Conservation (phyloP, 116 monocot species). For the Dioscorea cayenensis region DNA sequence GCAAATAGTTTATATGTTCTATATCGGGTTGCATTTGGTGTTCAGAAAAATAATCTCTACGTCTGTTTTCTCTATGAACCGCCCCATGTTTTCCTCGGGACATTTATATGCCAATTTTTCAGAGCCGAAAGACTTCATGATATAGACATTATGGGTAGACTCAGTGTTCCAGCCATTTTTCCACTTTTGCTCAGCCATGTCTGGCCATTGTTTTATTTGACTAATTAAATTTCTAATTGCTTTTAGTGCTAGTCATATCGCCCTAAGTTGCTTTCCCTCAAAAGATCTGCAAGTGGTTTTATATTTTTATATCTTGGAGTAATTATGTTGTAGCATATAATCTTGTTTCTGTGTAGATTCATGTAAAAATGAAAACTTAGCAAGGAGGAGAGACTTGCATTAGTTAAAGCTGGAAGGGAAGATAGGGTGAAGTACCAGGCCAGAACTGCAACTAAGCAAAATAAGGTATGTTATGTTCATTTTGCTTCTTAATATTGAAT, state of each 20-base stretch:
- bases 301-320: not conserved
- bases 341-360: slow-evolving; percentile 27
- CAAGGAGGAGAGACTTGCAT: slow-evolving; percentile 70
- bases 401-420: slow-evolving; percentile 78
- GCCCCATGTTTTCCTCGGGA: too few species aligned
- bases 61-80: too few species aligned
- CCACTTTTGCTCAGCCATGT: not conserved
- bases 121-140: too few species aligned
- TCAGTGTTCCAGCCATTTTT: not conserved
- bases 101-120: too few species aligned
- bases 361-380: slow-evolving; percentile 73
- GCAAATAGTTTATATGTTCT: too few species aligned
- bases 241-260: too few species aligned
- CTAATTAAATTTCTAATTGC: too few species aligned
- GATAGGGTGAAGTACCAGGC: slow-evolving; percentile 72
- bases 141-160: not conserved
- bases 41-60: too few species aligned
- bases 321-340: not conserved
- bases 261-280: too few species aligned
- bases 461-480: slow-evolving; percentile 46
- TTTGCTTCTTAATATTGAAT: not conserved
- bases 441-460: slow-evolving; percentile 72
- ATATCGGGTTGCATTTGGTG: too few species aligned
- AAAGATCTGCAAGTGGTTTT: not conserved
- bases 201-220: too few species aligned